Conservation (phyloP, 1,139 yeast genomes). For the Kodamaea sp. region DNA sequence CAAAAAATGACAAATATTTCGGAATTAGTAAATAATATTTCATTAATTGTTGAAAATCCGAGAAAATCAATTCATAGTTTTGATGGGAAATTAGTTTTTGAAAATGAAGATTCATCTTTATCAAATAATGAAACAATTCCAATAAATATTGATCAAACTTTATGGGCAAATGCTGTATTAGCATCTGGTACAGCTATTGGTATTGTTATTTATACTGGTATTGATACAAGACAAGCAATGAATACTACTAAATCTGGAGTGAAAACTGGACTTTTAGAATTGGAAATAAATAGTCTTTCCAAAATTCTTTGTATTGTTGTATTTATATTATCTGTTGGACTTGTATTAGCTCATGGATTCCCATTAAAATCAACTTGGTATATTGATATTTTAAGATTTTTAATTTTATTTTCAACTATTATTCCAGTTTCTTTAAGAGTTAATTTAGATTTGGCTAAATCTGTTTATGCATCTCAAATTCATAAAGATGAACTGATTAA, state of each 20-base stretch:
- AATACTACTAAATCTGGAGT: slow-evolving; percentile 89
- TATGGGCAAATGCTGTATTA: slow-evolving; percentile 97
- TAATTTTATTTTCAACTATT: slow-evolving; percentile 88
- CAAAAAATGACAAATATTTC: slow-evolving; percentile 49
- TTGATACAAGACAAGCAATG: slow-evolving; percentile 90
- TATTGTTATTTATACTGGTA: slow-evolving; percentile 84
- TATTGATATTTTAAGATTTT: slow-evolving; percentile 81
- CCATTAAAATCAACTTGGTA: slow-evolving; percentile 68
- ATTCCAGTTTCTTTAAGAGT: slow-evolving; percentile 95
- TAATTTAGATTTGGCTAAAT: slow-evolving; percentile 89
- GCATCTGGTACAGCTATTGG: slow-evolving; percentile 94
- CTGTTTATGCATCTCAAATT: slow-evolving; percentile 93
- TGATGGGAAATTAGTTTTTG: slow-evolving; percentile 62
- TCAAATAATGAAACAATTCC: slow-evolving; percentile 55
- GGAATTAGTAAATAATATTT: slow-evolving; percentile 37
- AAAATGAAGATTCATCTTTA: slow-evolving; percentile 24
- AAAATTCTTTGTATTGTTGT: slow-evolving; percentile 88
- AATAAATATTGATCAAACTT: slow-evolving; percentile 79
- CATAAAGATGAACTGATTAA: slow-evolving; percentile 81
- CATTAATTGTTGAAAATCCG: slow-evolving; percentile 71
- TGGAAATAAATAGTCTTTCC: slow-evolving; percentile 85
- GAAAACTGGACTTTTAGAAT: slow-evolving; percentile 82
- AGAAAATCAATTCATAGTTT: slow-evolving; percentile 79
- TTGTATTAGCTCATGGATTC: slow-evolving; percentile 80
- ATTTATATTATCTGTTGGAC: slow-evolving; percentile 66